Evolutionary conservation across 1,284 basidiomycete genomes (phyloP), one percentile per base, ranked within the genome.

Genomic region (Sphagnurus paluster): DNA sequence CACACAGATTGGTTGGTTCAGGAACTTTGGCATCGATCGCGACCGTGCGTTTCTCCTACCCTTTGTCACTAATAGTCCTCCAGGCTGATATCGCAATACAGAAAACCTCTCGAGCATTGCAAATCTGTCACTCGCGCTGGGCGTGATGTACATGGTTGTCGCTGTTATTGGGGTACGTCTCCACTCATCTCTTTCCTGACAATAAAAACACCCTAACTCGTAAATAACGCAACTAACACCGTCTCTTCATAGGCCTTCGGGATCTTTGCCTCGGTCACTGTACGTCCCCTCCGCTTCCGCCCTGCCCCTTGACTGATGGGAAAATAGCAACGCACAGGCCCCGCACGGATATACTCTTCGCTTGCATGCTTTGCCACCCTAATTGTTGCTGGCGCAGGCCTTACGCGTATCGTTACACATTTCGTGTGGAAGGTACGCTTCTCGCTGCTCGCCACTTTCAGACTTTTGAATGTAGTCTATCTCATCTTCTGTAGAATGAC

Each of bases 391-490:
- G 86, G 64, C 1, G 67, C 77, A 1, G 79, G 77, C 10, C 62
- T 89, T 36, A 58, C 86, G 44, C 72, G 78, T 16, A 68, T 82
- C 6, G 65, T 90, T 8, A 67, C 79, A 0, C 89, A 91, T 57
- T 90, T 89, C 61, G 68, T 69, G 1, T 73, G 77, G 62, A 90
- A 91, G 77, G 82, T 76, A 48, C 40, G 54, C 25, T 4, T 23
- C 14, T 32, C 29, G 13, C 30, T 13, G n/a, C 14, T 3, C 14
- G 3, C 4, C 28, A 3, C 14, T 4, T 30, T 30, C 11, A 26
- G 25, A 26, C 25, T 26, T 11, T 26, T 26, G 25, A 11, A 26
- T 26, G 11, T 26, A 26, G 6, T 7, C 25, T 11, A 26, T 11
- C 7, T 28, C 14, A 24, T 53, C 5, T 47, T 24, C 2, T 14